These are phyloP conservation scores for Miamiensis avidus DNA, from an alignment of 169 alveolate species.

Conservation along the genomic window DNA sequence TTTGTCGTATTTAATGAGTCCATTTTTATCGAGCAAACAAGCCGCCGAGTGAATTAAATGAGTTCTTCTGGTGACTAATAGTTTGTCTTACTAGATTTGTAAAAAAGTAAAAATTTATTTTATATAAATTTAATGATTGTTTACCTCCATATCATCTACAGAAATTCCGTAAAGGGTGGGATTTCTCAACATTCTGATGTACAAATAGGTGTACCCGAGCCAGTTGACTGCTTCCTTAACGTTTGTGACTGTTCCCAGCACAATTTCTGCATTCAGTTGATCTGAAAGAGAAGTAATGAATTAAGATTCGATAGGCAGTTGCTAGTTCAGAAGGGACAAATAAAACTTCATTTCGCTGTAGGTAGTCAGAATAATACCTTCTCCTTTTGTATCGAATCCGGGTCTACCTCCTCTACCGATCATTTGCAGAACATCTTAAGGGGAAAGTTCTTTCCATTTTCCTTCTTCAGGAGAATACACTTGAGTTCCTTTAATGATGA, in stretches of 20 bases:
- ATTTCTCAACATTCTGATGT: conserved; percentile 91
- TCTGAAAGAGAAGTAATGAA: conserved; percentile 93
- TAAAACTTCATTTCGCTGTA: conserved; percentile 95
- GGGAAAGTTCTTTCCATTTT: conserved; percentile 96
- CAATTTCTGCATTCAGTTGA: conserved; percentile 98
- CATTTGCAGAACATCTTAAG: conserved; percentile 99
- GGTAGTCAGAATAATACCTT: conserved; percentile 98
- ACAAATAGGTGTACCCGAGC: conserved; percentile 97
- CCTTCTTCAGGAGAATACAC: conserved; percentile 98
- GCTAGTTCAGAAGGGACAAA: conserved; percentile 95
- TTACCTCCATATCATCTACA: too few relatives aligned
- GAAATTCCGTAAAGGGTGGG: conserved; percentile 92
- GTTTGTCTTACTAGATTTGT: conserved; percentile 56
- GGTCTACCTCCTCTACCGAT: conserved; percentile 99
- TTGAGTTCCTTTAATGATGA: conserved; percentile 99
- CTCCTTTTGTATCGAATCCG: conserved; percentile 98
- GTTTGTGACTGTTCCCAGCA: conserved; percentile 91
- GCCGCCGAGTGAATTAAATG: conserved; percentile 92
- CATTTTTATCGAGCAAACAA: conserved; percentile 89
- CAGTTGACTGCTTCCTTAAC: conserved; percentile 97
- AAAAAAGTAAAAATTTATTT: too few relatives aligned
- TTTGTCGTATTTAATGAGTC: conserved; percentile 94
- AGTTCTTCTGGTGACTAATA: conserved; percentile 52
- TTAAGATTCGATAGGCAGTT: conserved; percentile 97
- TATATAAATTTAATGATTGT: too few relatives aligned